Conservation (phyloP, 179 eudicot genomes). For the Beta corolliflora region DNA sequence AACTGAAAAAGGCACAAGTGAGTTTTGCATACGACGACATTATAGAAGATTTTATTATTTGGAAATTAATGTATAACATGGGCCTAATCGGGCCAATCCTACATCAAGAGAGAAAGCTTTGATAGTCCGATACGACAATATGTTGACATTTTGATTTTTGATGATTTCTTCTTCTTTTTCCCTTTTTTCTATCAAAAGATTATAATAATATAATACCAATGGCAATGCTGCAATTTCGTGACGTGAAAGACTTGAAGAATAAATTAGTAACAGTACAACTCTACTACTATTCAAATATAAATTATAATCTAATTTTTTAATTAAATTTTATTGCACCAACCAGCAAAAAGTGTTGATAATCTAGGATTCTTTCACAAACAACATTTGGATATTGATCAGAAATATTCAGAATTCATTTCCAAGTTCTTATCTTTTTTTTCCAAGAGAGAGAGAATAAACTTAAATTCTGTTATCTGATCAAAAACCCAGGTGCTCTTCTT, state of each 20-base stretch:
- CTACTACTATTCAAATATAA: not conserved
- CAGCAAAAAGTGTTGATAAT: slow-evolving; percentile 8
- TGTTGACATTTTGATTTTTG: not conserved
- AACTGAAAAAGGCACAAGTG: not conserved
- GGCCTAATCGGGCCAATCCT: not conserved
- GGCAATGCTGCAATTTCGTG: slow-evolving; percentile 36
- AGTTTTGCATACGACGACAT: too few relatives aligned
- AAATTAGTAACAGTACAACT: slow-evolving; percentile 3
- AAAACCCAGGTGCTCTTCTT: slow-evolving; percentile 3
- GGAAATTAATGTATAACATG: not conserved
- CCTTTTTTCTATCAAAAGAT: not conserved
- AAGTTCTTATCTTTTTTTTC: slow-evolving; percentile 1
- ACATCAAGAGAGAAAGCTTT: not conserved
- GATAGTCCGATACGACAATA: not conserved
- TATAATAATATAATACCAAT: not conserved
- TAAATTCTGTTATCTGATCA: slow-evolving; percentile 25
- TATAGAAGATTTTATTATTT: not conserved
- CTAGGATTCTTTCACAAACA: slow-evolving; percentile 2
- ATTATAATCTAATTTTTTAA: not conserved
- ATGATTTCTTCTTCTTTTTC: too few relatives aligned
- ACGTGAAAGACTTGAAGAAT: slow-evolving; percentile 35
- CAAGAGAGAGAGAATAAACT: slow-evolving; percentile 1
- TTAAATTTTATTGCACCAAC: slow-evolving; percentile 15
- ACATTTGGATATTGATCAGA: slow-evolving; percentile 35
- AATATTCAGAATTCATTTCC: slow-evolving; percentile 4